phyloP scores from a whole-genome alignment of 2,329 filamentous ascomycete species.

The Elsinoe perseae region DNA sequence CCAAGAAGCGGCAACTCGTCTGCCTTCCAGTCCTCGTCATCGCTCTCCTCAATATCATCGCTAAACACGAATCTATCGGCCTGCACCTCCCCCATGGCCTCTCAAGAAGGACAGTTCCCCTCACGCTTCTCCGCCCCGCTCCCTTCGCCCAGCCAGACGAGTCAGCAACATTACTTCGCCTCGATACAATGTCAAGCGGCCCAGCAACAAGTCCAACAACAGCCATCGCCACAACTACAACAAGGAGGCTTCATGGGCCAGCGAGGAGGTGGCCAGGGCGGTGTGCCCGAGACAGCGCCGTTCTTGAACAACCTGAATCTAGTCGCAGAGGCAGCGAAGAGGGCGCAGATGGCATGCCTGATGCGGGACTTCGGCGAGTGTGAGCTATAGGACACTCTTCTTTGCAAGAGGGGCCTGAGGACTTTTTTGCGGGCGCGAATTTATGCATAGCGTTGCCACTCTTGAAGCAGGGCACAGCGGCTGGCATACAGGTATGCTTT shows the following conservation, averaged over 20 bases:
- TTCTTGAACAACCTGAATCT: constrained; percentile 78
- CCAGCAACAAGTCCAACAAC: constrained; percentile 25
- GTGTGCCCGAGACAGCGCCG: constrained; percentile 42
- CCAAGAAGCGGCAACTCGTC: constrained; percentile 27
- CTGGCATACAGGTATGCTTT: not conserved
- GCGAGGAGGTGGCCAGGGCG: constrained; percentile 25
- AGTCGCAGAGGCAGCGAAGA: constrained; percentile 84
- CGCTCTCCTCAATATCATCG: constrained; percentile 33
- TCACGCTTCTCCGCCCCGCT: constrained; percentile 30
- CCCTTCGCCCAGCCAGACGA: constrained; percentile 26
- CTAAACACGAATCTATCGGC: constrained; percentile 22
- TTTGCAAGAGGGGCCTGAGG: no score
- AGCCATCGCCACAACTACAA: constrained; percentile 18
- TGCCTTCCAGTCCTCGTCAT: constrained; percentile 37
- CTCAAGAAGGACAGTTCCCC: constrained; percentile 24
- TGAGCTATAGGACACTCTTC: constrained; percentile 45
- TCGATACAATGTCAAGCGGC: constrained; percentile 24
- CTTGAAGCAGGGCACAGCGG: not conserved
- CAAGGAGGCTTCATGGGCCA: constrained; percentile 27
- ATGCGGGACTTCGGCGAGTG: constrained; percentile 77
- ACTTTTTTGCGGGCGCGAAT: not conserved
- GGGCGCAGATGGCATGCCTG: constrained; percentile 82
- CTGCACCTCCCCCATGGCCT: constrained; percentile 20
- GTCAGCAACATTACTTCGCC: constrained; percentile 26
- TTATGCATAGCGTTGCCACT: not conserved